Conservation (phyloP, 768 basidiomycete genomes). For the Trametes meyenii region DNA sequence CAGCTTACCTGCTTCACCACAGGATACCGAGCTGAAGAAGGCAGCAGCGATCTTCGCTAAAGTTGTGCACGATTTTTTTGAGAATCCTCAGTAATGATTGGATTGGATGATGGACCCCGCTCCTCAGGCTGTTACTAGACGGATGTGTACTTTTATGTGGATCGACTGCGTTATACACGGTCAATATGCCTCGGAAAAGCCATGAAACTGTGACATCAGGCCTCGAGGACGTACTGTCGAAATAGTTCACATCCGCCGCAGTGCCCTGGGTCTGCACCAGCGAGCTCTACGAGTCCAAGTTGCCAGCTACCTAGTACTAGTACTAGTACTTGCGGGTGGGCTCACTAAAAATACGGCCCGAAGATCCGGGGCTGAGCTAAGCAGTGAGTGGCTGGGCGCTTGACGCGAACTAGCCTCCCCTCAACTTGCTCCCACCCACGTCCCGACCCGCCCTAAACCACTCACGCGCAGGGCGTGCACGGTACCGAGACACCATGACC, state of each 20-base stretch:
- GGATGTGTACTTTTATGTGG: background rate
- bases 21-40: slow-evolving; percentile 46
- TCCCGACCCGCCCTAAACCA: slow-evolving; percentile 45
- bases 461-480: slow-evolving; percentile 13
- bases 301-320: too few relatives aligned
- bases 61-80: slow-evolving; percentile 48
- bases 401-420: slow-evolving; percentile 41
- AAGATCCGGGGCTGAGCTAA: background rate
- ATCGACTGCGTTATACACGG: too few relatives aligned
- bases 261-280: too few relatives aligned
- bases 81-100: slow-evolving; percentile 22
- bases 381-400: slow-evolving; percentile 11
- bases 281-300: too few relatives aligned
- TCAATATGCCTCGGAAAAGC: too few relatives aligned
- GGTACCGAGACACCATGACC: slow-evolving; percentile 21
- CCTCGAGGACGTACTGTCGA: too few relatives aligned
- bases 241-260: too few relatives aligned
- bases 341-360: background rate
- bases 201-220: too few relatives aligned
- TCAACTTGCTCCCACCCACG: slow-evolving; percentile 33
- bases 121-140: too few relatives aligned
- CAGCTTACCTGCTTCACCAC: background rate
- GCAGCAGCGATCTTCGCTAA: slow-evolving; percentile 48
- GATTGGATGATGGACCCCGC: background rate
- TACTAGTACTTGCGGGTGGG: too few relatives aligned